Evolutionary conservation across 1,139 yeast species (phyloP).

Genomic region (Yamadazyma atlantica): DNA sequence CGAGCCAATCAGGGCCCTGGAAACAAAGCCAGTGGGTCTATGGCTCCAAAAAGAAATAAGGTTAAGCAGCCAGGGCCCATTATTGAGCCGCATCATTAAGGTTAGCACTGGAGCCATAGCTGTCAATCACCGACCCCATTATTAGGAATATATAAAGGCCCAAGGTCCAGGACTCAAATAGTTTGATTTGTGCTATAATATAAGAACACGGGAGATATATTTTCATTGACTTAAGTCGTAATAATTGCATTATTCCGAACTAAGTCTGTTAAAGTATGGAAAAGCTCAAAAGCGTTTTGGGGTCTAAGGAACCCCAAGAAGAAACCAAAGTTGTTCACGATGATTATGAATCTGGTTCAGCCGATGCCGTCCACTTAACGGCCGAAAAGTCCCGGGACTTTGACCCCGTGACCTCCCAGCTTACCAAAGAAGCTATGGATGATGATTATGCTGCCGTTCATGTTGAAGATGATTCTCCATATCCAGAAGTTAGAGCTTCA

Average conservation of each 20-base stretch:
- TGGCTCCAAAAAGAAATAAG: no score
- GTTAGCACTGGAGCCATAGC: no score
- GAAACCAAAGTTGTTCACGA: conserved; percentile 6
- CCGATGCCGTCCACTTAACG: conserved; percentile 19
- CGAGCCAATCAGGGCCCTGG: no score
- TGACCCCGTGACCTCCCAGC: conserved; percentile 35
- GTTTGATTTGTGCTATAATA: no score
- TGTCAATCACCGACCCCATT: no score
- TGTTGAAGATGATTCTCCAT: conserved; percentile 56
- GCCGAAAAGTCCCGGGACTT: conserved; percentile 35
- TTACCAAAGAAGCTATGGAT: conserved; percentile 24
- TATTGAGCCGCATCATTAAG: no score
- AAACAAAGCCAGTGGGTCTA: no score
- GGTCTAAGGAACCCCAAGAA: conserved; percentile 7
- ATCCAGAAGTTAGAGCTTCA: conserved; percentile 36
- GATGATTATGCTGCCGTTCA: conserved; percentile 45
- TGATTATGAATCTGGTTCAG: conserved; percentile 23
- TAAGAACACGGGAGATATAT: no score
- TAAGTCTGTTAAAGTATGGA: conserved; percentile 13
- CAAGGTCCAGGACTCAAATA: no score
- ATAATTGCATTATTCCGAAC: background rate
- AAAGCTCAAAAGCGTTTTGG: conserved; percentile 17
- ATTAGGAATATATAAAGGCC: no score
- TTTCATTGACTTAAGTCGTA: background rate
- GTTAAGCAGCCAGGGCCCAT: no score